Evolutionary conservation across 2,329 filamentous ascomycete species (phyloP).

Genomic region (Fusarium penzigii): DNA sequence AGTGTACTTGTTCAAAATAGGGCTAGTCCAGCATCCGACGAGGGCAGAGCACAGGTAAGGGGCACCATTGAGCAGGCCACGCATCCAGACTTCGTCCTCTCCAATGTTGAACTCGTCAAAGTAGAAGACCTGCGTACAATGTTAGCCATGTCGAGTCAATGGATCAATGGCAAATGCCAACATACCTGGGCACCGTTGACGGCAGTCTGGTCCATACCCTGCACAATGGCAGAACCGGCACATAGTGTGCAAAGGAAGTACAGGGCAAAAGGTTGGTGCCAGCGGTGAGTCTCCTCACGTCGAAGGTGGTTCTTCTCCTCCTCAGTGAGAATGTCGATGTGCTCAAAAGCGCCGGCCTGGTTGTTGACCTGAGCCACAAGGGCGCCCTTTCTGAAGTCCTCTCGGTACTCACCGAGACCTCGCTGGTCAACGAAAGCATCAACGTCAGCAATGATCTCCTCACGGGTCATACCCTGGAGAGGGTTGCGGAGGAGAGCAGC

Average conservation of each 20-base stretch:
- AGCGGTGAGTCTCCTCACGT: slow-evolving; percentile 32
- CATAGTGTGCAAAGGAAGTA: slow-evolving; percentile 39
- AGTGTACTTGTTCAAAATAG: slow-evolving; percentile 58
- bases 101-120: slow-evolving; percentile 32
- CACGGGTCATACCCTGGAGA: slow-evolving; percentile 29
- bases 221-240: slow-evolving; percentile 55
- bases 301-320: slow-evolving; percentile 32
- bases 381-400: slow-evolving; percentile 54
- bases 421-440: slow-evolving; percentile 37
- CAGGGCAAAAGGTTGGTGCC: slow-evolving; percentile 35
- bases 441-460: slow-evolving; percentile 36
- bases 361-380: slow-evolving; percentile 51
- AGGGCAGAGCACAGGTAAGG: slow-evolving; percentile 54
- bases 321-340: slow-evolving; percentile 26
- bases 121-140: slow-evolving; percentile 34
- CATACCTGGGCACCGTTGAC: slow-evolving; percentile 63
- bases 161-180: slow-evolving; percentile 32
- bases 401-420: slow-evolving; percentile 36
- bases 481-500: slow-evolving; percentile 35
- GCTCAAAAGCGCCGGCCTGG: slow-evolving; percentile 30
- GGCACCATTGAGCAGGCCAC: slow-evolving; percentile 57
- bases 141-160: background rate
- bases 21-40: slow-evolving; percentile 37
- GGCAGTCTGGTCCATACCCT: slow-evolving; percentile 67
- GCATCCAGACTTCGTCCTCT: slow-evolving; percentile 42